Evolutionary conservation across 345 rosid species (phyloP), one percentile per base, ranked within the genome.

Genomic region (Triadica sebifera): DNA sequence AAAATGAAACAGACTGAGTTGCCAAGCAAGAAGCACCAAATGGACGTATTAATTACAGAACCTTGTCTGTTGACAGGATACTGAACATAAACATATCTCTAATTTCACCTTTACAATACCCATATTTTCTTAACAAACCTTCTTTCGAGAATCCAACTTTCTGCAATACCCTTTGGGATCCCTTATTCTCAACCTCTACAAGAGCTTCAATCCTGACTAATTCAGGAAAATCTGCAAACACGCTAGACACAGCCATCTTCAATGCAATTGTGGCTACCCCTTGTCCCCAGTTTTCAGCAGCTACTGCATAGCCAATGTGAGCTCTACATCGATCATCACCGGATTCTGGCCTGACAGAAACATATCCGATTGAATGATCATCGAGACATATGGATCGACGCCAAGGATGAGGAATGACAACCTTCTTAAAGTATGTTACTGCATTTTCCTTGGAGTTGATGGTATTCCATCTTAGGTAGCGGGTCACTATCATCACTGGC

Each of bases 111-210:
- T 85, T 83, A 64, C 86, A 80, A 71, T 69, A 72, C 4, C 79
- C 85, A 49, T 82, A 87, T 66, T 86, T 87, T 80, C 93, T 85
- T 19, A 90, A 74, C 81, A 89, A 50, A 29, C 92, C 94, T 76
- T 92, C 91, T 73, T 81, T 83, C 71, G 39, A 9, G 59, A 89
- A 88, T 66, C 96, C 93, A 66, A 69, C 88, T 71, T 93, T 92
- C 79, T 86, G 89, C 62, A 86, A 49, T 7, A 90, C 89, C 75
- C 85, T 87, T 41, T 87, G 91, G 39, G 90, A 92, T 15, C 83
- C 85, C 12, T 22, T 71, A 19, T 92, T 87, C 61, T 89, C 89
- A 20, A 75, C 77, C 56, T 84, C 90, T 13, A 86, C 90, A 37
- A 85, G 71, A 56, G 93, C 97, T 61, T 89, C 83, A 17, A 90